A percentile compares a stretch with the other conserved stretches of the same genome.
phyloP scores from a whole-genome alignment of 2,329 filamentous ascomycete genomes.

The Cordyceps cateniannulata region DNA sequence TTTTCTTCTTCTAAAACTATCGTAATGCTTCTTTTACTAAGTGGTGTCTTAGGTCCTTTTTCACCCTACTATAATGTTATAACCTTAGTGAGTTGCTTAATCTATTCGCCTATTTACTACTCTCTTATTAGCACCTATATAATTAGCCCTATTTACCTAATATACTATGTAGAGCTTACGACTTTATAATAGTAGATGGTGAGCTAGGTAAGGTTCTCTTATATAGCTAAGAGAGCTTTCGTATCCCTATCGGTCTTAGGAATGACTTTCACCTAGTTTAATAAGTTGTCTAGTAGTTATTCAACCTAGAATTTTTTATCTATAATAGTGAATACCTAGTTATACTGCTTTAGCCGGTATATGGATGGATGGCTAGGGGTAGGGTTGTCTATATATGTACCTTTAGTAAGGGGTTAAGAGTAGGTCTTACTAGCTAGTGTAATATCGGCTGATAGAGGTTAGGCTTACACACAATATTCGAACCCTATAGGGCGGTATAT shows the following conservation, averaged over 20 bases:
- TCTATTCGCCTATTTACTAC: neutral
- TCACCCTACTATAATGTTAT: neutral
- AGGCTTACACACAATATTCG: too few species aligned
- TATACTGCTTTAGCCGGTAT: neutral
- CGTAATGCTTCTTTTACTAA: neutral
- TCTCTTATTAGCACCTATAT: neutral
- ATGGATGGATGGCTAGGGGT: too few species aligned
- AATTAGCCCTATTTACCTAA: neutral
- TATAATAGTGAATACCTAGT: neutral
- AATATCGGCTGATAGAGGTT: neutral
- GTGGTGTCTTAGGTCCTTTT: neutral
- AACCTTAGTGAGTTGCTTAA: neutral
- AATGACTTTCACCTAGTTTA: neutral
- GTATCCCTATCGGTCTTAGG: neutral
- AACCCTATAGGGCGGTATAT: too few species aligned
- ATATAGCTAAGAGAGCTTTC: too few species aligned
- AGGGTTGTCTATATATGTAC: neutral
- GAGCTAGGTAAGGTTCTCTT: neutral
- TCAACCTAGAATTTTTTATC: neutral
- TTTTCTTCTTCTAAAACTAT: neutral
- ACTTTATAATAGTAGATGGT: neutral
- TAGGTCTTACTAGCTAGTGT: neutral
- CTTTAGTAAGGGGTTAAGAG: neutral
- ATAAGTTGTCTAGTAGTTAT: neutral
- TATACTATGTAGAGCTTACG: neutral